Conservation (phyloP, 2,329 filamentous ascomycete species). For the Alternaria novae-zelandiae region DNA sequence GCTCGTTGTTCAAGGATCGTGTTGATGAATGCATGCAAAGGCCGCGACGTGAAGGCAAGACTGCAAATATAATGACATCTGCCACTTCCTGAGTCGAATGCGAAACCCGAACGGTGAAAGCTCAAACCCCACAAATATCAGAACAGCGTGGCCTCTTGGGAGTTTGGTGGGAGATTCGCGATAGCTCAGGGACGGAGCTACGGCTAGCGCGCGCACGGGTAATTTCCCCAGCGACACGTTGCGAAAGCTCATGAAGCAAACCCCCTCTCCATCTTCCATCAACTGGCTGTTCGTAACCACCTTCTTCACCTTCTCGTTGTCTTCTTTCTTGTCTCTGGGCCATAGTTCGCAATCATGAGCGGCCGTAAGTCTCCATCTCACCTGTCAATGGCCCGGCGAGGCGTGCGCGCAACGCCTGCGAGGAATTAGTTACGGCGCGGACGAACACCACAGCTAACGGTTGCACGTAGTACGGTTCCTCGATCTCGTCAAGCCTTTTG, state of each 20-base stretch:
- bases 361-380: slow-evolving; percentile 58
- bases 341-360: slow-evolving; percentile 60
- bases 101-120: not conserved
- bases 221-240: slow-evolving; percentile 41
- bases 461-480: slow-evolving; percentile 85
- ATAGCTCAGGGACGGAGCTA: slow-evolving; percentile 36
- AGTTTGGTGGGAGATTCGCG: slow-evolving; percentile 22
- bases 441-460: slow-evolving; percentile 26
- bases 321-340: slow-evolving; percentile 43
- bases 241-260: slow-evolving; percentile 35
- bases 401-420: slow-evolving; percentile 12
- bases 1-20: not conserved
- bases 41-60: not conserved
- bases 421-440: slow-evolving; percentile 4
- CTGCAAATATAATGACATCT: not conserved
- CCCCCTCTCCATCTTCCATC: slow-evolving; percentile 41
- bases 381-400: slow-evolving; percentile 28
- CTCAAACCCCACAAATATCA: not conserved
- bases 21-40: not conserved
- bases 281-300: slow-evolving; percentile 32
- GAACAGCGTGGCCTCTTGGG: slow-evolving; percentile 35
- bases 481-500: slow-evolving; percentile 99
- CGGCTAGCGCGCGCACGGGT: slow-evolving; percentile 26
- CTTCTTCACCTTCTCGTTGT: slow-evolving; percentile 38
- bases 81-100: not conserved